Conservation (phyloP, 257 asterid genomes). For the Solanum tacnaense region DNA sequence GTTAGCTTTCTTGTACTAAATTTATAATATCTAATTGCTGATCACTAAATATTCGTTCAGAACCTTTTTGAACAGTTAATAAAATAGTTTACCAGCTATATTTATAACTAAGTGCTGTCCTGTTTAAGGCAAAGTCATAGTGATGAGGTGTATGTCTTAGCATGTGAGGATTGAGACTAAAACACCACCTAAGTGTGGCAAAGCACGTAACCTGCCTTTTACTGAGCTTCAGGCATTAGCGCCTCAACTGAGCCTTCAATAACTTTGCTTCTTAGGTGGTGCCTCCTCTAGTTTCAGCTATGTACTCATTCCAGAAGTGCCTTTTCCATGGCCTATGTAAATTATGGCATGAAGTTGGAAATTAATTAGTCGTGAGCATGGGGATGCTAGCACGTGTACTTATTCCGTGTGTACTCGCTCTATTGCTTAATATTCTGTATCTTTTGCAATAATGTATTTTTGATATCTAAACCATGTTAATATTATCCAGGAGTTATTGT, state of each 20-base stretch:
- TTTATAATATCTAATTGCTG: neutral
- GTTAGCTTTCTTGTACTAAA: neutral
- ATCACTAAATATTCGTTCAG: neutral
- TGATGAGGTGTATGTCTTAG: neutral
- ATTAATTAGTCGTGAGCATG: neutral
- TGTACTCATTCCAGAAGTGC: neutral
- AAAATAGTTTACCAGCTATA: neutral
- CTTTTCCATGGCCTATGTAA: neutral
- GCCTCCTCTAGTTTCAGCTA: neutral
- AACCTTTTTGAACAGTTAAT: neutral
- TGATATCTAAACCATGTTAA: neutral
- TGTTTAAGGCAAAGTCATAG: neutral
- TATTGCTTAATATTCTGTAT: neutral
- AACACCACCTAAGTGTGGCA: neutral
- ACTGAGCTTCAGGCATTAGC: neutral
- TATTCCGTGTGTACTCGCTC: neutral
- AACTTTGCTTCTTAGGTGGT: neutral
- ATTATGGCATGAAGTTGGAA: neutral
- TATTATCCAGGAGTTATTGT: slow-evolving; percentile 72
- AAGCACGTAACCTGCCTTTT: neutral
- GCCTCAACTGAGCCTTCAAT: neutral
- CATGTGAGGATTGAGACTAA: neutral
- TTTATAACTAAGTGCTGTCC: neutral
- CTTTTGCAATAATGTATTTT: neutral
- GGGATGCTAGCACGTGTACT: neutral